phyloP scores from a whole-genome alignment of 2,329 filamentous ascomycete species.

The Talaromyces pinophilus region DNA sequence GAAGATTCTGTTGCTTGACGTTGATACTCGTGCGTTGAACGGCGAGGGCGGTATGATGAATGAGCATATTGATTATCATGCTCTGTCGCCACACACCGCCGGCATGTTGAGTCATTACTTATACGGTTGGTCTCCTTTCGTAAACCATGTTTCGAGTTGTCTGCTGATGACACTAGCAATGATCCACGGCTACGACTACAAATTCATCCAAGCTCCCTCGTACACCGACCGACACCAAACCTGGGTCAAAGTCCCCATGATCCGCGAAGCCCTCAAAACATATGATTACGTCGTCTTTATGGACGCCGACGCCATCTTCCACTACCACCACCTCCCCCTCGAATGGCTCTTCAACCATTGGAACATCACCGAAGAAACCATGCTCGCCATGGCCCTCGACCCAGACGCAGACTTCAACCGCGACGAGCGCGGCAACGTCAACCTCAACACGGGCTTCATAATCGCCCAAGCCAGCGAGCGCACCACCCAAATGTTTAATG shows the following conservation, averaged over 20 bases:
- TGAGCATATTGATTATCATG: constrained; percentile 18
- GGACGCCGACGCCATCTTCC: constrained; percentile 23
- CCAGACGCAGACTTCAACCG: constrained; percentile 12
- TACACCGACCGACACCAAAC: constrained; percentile 22
- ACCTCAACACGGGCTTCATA: constrained; percentile 23
- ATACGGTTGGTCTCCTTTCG: constrained; percentile 6
- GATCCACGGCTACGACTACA: constrained; percentile 23
- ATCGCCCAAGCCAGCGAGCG: constrained; percentile 22
- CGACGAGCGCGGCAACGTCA: constrained; percentile 21
- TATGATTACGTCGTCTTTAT: constrained; percentile 24
- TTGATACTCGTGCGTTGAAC: constrained; percentile 21
- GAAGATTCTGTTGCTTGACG: constrained; percentile 21
- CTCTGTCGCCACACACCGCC: constrained; percentile 19
- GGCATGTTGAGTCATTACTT: constrained; percentile 23
- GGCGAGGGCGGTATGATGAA: constrained; percentile 22
- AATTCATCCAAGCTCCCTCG: constrained; percentile 17
- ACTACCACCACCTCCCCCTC: constrained; percentile 21
- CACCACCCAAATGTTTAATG: constrained; percentile 20
- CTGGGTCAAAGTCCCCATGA: constrained; percentile 24
- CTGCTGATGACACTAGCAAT: not conserved
- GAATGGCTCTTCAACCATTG: constrained; percentile 24
- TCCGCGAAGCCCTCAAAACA: constrained; percentile 23
- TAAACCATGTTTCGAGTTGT: not conserved
- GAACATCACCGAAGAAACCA: constrained; percentile 18
- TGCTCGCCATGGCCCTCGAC: constrained; percentile 22